A percentile compares a stretch with the other conserved stretches of the same genome.
These are phyloP conservation scores for Linnemannia hyalina DNA, from an alignment of 192 early-diverging fungal genomes.

Conservation along the genomic window DNA sequence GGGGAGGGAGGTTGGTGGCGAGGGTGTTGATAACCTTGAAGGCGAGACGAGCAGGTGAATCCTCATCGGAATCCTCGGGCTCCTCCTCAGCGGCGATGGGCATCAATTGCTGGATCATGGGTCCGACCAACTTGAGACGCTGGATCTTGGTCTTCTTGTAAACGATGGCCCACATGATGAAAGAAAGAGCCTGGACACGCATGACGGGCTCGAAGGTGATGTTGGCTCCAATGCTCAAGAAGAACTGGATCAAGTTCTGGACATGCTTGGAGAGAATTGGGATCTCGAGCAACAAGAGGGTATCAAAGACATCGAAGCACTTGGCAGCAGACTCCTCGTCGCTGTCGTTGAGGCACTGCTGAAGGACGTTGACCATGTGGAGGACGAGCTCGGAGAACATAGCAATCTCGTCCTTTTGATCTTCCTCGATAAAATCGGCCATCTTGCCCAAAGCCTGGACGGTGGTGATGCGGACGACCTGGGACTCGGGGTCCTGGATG, in stretches of 20 bases:
- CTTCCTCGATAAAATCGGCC: conserved; percentile 84
- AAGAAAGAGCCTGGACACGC: conserved; percentile 86
- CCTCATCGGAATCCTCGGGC: conserved; percentile 84
- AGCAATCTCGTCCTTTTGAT: conserved; percentile 76
- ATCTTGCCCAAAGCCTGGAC: conserved; percentile 86
- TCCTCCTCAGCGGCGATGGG: conserved; percentile 90
- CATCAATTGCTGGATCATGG: conserved; percentile 83
- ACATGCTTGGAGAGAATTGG: conserved; percentile 86
- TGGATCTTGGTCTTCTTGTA: conserved; percentile 90
- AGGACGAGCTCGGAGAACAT: conserved; percentile 83
- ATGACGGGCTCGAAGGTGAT: conserved; percentile 74
- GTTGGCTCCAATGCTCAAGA: conserved; percentile 79
- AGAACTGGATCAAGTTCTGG: conserved; percentile 85
- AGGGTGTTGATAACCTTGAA: conserved; percentile 81
- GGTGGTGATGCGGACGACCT: conserved; percentile 84
- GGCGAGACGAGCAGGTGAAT: conserved; percentile 78
- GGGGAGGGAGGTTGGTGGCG: conserved; percentile 86
- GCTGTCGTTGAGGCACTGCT: conserved; percentile 77
- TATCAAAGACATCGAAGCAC: conserved; percentile 92
- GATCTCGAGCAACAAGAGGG: conserved; percentile 82
- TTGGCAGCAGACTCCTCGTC: conserved; percentile 84
- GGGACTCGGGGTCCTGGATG: conserved; percentile 87
- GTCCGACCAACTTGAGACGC: conserved; percentile 85
- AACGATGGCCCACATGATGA: conserved; percentile 81
- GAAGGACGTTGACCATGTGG: conserved; percentile 87